These are phyloP conservation scores for Russula abietina DNA, from an alignment of 768 basidiomycete species.

Conservation along the genomic window DNA sequence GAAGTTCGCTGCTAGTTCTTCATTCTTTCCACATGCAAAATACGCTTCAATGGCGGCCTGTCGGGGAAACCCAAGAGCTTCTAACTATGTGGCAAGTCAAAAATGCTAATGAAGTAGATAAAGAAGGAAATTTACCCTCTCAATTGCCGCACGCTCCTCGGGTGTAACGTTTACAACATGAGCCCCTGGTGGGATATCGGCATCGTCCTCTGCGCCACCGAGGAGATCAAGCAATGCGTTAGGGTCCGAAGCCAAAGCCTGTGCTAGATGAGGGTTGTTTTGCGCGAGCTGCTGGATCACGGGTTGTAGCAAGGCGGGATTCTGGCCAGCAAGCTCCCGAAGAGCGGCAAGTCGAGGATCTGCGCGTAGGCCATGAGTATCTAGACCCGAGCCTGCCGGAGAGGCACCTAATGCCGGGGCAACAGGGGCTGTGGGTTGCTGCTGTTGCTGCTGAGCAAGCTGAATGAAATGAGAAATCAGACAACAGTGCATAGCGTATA, in stretches of 20 bases:
- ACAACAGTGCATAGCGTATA: neutral
- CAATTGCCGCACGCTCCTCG: conserved; percentile 85
- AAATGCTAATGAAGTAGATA: neutral
- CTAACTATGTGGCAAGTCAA: conserved; percentile 47
- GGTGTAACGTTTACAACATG: conserved; percentile 71
- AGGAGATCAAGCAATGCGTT: conserved; percentile 60
- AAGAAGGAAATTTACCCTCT: conserved; percentile 55
- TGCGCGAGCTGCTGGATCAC: conserved; percentile 76
- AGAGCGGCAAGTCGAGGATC: conserved; percentile 66
- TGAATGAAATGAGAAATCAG: conserved; percentile 29
- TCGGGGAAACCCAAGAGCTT: conserved; percentile 81
- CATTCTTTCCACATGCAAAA: conserved; percentile 93
- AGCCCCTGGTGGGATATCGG: conserved; percentile 38
- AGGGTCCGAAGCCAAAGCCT: conserved; percentile 65
- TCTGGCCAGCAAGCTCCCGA: conserved; percentile 62
- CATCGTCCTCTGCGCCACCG: conserved; percentile 40
- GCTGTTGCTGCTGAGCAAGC: conserved; percentile 69
- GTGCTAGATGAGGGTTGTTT: conserved; percentile 70
- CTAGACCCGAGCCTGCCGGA: conserved; percentile 35
- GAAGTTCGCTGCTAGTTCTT: conserved; percentile 92
- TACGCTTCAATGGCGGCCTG: conserved; percentile 84
- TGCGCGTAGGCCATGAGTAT: conserved; percentile 43
- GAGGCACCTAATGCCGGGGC: conserved; percentile 25
- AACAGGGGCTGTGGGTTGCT: conserved; percentile 31
- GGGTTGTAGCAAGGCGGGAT: conserved; percentile 73